phyloP scores from a whole-genome alignment of 345 rosid genomes.

The Pistacia atlantica region DNA sequence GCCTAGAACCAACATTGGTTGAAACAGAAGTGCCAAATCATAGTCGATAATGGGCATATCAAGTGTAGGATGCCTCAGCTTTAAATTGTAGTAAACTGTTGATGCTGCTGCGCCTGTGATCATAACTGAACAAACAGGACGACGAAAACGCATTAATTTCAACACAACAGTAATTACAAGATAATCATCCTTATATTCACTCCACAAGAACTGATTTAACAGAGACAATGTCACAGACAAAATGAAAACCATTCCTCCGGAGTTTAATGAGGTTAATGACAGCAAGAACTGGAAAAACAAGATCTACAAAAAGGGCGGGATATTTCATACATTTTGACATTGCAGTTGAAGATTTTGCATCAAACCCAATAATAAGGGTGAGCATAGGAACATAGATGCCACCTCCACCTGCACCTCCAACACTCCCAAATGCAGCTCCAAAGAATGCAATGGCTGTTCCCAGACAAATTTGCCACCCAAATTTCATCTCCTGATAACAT shows the following conservation, averaged over 20 bases:
- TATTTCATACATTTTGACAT: slow-evolving; percentile 47
- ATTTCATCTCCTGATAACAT: slow-evolving; percentile 34
- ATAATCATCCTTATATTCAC: neutral
- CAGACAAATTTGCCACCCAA: slow-evolving; percentile 46
- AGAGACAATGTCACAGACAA: neutral
- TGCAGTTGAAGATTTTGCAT: slow-evolving; percentile 52
- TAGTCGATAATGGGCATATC: slow-evolving; percentile 54
- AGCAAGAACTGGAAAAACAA: slow-evolving; percentile 10
- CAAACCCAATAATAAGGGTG: slow-evolving; percentile 46
- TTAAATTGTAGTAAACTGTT: slow-evolving; percentile 43
- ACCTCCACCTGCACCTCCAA: slow-evolving; percentile 61
- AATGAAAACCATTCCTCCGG: neutral
- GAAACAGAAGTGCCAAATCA: slow-evolving; percentile 54
- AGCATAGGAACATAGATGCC: slow-evolving; percentile 64
- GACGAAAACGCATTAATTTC: neutral
- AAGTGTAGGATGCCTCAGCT: slow-evolving; percentile 50
- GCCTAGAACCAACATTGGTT: slow-evolving; percentile 53
- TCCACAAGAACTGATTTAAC: neutral
- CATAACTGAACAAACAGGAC: slow-evolving; percentile 37
- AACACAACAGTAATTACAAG: neutral
- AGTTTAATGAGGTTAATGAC: neutral
- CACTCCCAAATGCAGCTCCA: slow-evolving; percentile 59
- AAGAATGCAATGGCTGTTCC: slow-evolving; percentile 45
- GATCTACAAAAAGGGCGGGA: neutral
- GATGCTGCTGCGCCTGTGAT: slow-evolving; percentile 48